Evolutionary conservation across 805 yeast genomes (phyloP).

Genomic region (Metschnikowia matae): DNA sequence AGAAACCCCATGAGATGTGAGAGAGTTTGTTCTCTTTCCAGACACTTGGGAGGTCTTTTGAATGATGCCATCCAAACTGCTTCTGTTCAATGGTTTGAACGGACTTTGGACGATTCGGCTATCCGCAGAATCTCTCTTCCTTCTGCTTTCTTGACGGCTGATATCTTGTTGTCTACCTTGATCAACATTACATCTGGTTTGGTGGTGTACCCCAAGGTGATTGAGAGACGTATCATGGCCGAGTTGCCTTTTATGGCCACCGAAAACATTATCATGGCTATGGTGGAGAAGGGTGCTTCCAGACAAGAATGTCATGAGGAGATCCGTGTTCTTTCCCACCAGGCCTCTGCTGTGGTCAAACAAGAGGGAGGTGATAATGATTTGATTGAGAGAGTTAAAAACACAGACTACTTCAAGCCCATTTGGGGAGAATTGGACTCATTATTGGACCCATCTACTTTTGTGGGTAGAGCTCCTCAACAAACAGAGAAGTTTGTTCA

Average conservation of each 20-base stretch:
- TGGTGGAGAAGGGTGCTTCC: constrained; percentile 96
- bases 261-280: constrained; percentile 98
- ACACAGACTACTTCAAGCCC: constrained; percentile 79
- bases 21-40: constrained; percentile 96
- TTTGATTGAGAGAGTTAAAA: constrained; percentile 80
- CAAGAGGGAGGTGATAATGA: constrained; percentile 99
- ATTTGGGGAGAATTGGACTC: constrained; percentile 78
- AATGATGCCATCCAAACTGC: constrained; percentile 96
- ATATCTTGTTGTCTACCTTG: constrained; percentile 83
- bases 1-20: constrained; percentile 99
- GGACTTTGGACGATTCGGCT: constrained; percentile 97
- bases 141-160: constrained; percentile 94
- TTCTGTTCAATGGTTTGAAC: constrained; percentile 98
- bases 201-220: constrained; percentile 98
- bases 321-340: constrained; percentile 93
- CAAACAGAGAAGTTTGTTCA: constrained; percentile 92
- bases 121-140: constrained; percentile 96
- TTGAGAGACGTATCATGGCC: constrained; percentile 89
- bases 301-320: constrained; percentile 98
- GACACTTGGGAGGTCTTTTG: constrained; percentile 89
- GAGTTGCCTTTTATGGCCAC: constrained; percentile 99
- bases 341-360: constrained; percentile 95
- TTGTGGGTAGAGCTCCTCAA: constrained; percentile 97
- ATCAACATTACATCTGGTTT: constrained; percentile 90
- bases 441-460: constrained; percentile 86